These are phyloP conservation scores for Hymenoscyphus fraxineus DNA, from an alignment of 2,329 filamentous ascomycete genomes.

Conservation along the genomic window DNA sequence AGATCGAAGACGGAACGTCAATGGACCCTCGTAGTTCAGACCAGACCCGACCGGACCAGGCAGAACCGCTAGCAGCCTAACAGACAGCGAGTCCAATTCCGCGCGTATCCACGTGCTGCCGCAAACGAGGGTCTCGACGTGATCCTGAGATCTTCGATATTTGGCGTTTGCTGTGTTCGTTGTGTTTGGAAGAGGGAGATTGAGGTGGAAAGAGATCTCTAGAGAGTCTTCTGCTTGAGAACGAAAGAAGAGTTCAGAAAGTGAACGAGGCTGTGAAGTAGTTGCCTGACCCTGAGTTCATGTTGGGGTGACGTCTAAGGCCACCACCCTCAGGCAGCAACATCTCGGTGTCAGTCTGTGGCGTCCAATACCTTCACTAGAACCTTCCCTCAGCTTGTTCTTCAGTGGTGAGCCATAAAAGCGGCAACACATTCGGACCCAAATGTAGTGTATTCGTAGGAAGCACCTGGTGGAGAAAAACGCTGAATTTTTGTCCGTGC, in stretches of 20 bases:
- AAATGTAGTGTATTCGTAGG: no score
- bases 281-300: no score
- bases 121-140: background rate
- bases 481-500: no score
- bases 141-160: background rate
- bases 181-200: background rate
- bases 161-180: background rate
- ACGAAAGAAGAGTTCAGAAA: background rate
- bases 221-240: background rate
- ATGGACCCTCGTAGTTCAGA: background rate
- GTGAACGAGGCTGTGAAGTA: background rate
- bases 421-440: no score
- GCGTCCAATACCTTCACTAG: no score
- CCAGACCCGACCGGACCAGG: background rate
- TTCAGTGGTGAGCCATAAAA: no score
- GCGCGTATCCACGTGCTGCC: background rate
- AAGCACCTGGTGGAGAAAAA: no score
- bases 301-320: no score
- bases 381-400: no score
- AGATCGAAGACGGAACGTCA: background rate
- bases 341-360: no score
- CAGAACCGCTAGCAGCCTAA: background rate
- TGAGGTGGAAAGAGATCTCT: background rate
- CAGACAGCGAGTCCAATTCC: background rate
- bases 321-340: no score